Conservation (phyloP, 2,329 filamentous ascomycete species). For the Lachnum nothofagi region DNA sequence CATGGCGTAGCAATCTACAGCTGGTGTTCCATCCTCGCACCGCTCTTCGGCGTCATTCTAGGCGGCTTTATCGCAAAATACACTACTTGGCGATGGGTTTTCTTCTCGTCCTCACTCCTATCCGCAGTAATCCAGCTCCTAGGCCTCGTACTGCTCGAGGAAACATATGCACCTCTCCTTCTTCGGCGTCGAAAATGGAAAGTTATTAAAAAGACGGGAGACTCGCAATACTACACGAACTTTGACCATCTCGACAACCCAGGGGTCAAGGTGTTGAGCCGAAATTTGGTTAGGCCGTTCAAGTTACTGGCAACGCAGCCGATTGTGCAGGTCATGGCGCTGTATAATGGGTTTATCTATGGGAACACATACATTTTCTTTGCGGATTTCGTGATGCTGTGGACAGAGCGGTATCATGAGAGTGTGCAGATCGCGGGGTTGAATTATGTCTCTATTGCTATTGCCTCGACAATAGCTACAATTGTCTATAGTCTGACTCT, state of each 20-base stretch:
- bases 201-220: conserved; percentile 47
- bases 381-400: conserved; percentile 54
- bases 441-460: conserved; percentile 45
- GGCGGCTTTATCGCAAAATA: conserved; percentile 38
- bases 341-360: conserved; percentile 46
- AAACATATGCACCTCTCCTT: conserved; percentile 55
- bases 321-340: conserved; percentile 46
- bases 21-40: conserved; percentile 56
- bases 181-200: conserved; percentile 46
- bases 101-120: conserved; percentile 38
- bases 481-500: conserved; percentile 6
- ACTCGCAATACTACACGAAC: conserved; percentile 22
- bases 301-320: conserved; percentile 48
- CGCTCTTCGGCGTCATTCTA: conserved; percentile 40
- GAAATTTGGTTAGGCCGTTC: conserved; percentile 29
- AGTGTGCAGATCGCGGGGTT: conserved; percentile 49
- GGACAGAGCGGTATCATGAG: conserved; percentile 48
- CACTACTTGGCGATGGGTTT: conserved; percentile 24
- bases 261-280: background rate
- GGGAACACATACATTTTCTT: conserved; percentile 50
- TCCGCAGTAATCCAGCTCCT: conserved; percentile 49
- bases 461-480: conserved; percentile 32
- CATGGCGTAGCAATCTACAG: conserved; percentile 55
- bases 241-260: background rate
- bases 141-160: conserved; percentile 43